Percentiles rank a stretch among this genome's conserved stretches.
phyloP scores from a whole-genome alignment of 2,329 filamentous ascomycete species.

The Drechslerella stenobrocha region DNA sequence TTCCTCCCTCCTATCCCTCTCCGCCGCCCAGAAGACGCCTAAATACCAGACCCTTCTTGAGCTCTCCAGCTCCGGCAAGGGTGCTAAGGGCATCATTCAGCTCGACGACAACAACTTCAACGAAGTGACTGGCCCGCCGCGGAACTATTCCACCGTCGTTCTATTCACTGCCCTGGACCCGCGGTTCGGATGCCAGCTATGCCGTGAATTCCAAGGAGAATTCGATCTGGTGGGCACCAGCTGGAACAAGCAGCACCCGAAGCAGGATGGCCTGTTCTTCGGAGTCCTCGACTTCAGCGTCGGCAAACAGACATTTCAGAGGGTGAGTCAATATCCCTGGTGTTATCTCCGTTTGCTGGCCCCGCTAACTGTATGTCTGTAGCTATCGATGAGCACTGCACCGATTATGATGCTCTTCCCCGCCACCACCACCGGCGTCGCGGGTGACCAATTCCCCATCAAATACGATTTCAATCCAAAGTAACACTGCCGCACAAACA shows the following conservation, averaged over 20 bases:
- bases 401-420: slow-evolving; percentile 86
- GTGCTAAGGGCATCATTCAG: slow-evolving; percentile 56
- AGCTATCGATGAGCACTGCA: slow-evolving; percentile 93
- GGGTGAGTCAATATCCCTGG: slow-evolving; percentile 8
- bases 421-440: slow-evolving; percentile 68
- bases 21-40: slow-evolving; percentile 37
- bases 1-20: slow-evolving; percentile 36
- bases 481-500: too few relatives aligned
- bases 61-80: slow-evolving; percentile 41
- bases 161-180: slow-evolving; percentile 83
- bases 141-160: slow-evolving; percentile 81
- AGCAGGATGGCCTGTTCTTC: slow-evolving; percentile 73
- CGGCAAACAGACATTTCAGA: slow-evolving; percentile 81
- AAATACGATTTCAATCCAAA: slow-evolving; percentile 64
- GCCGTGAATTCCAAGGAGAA: slow-evolving; percentile 88
- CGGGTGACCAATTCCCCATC: slow-evolving; percentile 66
- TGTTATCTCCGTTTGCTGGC: slow-evolving; percentile 44
- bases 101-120: slow-evolving; percentile 76
- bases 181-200: slow-evolving; percentile 82
- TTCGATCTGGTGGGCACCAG: slow-evolving; percentile 84
- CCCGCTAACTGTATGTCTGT: slow-evolving; percentile 32
- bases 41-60: slow-evolving; percentile 50
- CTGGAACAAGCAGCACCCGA: slow-evolving; percentile 83
- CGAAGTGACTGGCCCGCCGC: slow-evolving; percentile 72
- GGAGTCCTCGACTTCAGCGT: slow-evolving; percentile 84